phyloP scores from a whole-genome alignment of 805 yeast species.

The Torulaspora microellipsoides region DNA sequence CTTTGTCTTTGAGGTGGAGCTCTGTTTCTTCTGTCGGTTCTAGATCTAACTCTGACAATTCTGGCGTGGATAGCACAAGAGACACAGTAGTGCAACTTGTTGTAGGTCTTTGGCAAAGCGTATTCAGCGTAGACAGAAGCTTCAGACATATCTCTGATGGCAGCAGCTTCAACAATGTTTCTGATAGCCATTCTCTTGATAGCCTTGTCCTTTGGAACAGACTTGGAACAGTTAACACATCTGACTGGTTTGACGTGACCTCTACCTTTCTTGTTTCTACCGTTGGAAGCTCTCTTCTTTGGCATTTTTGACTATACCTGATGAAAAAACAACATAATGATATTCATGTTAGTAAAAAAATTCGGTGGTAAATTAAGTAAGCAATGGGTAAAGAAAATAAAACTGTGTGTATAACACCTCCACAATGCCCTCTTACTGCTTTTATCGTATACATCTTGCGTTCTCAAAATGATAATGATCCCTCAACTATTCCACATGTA shows the following conservation, averaged over 20 bases:
- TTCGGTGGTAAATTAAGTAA: no score
- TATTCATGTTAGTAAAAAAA: no score
- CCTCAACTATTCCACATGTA: no score
- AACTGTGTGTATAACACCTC: no score
- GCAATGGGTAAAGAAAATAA: no score
- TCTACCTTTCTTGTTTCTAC: constrained; percentile 99
- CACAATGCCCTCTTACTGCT: no score
- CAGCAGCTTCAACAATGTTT: constrained; percentile 99
- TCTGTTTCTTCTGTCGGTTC: constrained; percentile 98
- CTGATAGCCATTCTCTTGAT: constrained; percentile 99
- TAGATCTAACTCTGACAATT: constrained; percentile 99
- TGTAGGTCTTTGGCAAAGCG: constrained; percentile 99
- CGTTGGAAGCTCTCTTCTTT: constrained; percentile 99
- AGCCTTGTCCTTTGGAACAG: constrained; percentile 99
- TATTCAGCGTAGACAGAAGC: constrained; percentile 99
- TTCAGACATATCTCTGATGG: constrained; percentile 99
- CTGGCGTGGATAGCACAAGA: constrained; percentile 99
- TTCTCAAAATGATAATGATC: no score
- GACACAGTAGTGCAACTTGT: constrained; percentile 99
- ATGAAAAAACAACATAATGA: no score
- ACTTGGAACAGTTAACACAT: constrained; percentile 99
- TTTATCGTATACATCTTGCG: no score
- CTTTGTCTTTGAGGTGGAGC: constrained; percentile 99
- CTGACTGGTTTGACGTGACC: constrained; percentile 99
- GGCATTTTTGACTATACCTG: constrained; percentile 62